Percentiles rank a stretch among this genome's conserved stretches.
phyloP scores from a whole-genome alignment of 345 rosid genomes.

The Microcos paniculata region DNA sequence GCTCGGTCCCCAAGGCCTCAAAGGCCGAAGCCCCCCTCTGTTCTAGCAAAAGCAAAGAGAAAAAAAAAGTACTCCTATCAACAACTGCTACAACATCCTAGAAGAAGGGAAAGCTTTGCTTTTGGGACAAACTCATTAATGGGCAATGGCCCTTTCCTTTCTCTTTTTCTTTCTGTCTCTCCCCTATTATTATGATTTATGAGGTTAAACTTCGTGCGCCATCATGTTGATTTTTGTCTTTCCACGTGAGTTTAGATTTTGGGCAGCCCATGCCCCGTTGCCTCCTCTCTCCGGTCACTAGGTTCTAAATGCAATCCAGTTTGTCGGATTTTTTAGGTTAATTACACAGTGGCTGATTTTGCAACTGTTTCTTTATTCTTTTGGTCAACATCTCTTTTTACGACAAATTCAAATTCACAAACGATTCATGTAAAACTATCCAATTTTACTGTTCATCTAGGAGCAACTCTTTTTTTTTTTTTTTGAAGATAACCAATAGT shows the following conservation, averaged over 20 bases:
- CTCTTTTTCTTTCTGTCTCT: background rate
- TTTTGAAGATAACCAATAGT: no score
- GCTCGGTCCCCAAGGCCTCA: background rate
- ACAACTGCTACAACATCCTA: background rate
- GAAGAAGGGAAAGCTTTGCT: background rate
- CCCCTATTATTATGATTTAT: background rate
- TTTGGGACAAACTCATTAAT: constrained; percentile 18
- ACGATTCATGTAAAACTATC: no score
- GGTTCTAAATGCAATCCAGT: background rate
- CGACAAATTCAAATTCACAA: background rate
- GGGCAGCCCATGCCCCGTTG: background rate
- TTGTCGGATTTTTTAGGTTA: background rate
- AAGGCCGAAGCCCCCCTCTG: no score
- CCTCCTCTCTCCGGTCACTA: background rate
- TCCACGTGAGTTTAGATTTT: constrained; percentile 10
- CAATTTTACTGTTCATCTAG: no score
- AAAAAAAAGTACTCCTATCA: no score
- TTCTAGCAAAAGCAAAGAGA: background rate
- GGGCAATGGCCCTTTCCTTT: background rate
- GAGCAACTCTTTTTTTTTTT: no score
- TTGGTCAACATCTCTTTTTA: no score
- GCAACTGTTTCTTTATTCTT: no score
- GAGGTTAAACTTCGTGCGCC: background rate
- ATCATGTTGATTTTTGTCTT: background rate
- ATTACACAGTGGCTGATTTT: background rate